These are phyloP conservation scores for Aurantiochytrium sp. DNA, from an alignment of 108 stramenopile species.

Conservation along the genomic window DNA sequence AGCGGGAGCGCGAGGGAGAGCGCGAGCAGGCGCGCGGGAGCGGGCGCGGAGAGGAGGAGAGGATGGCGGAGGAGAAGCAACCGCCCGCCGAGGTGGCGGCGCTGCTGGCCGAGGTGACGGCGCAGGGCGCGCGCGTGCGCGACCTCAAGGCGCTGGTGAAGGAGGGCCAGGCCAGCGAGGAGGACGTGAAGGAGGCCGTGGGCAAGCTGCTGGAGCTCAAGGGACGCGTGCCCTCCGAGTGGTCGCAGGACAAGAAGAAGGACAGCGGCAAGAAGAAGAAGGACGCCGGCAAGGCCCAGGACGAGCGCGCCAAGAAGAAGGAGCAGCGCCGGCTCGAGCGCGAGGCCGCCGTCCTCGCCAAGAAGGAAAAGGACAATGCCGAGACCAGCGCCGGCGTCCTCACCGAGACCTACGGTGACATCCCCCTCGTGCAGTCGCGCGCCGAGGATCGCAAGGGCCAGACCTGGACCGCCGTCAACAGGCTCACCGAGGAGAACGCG, in stretches of 20 bases:
- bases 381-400: conserved; percentile 62
- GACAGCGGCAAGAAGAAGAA: conserved; percentile 27
- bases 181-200: conserved; percentile 10
- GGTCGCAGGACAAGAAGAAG: conserved; percentile 19
- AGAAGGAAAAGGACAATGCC: conserved; percentile 74
- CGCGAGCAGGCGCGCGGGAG: no score
- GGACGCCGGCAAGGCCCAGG: conserved; percentile 30
- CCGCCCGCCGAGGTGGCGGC: not conserved
- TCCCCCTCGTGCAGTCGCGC: conserved; percentile 66
- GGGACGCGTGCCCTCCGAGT: conserved; percentile 14
- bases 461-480: conserved; percentile 65
- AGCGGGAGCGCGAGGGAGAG: no score
- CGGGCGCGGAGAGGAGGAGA: not conserved
- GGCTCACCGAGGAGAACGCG: conserved; percentile 62
- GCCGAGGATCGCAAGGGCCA: conserved; percentile 37
- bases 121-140: not conserved
- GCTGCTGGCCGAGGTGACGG: not conserved
- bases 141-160: not conserved
- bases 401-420: conserved; percentile 81
- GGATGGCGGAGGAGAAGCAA: not conserved
- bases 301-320: conserved; percentile 49
- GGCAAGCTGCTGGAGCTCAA: not conserved
- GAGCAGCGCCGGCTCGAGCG: conserved; percentile 35
- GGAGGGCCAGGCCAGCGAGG: not conserved
- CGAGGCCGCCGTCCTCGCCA: conserved; percentile 54